phyloP scores from a whole-genome alignment of 352 stramenopile genomes.

The Phytophthora nicotianae region DNA sequence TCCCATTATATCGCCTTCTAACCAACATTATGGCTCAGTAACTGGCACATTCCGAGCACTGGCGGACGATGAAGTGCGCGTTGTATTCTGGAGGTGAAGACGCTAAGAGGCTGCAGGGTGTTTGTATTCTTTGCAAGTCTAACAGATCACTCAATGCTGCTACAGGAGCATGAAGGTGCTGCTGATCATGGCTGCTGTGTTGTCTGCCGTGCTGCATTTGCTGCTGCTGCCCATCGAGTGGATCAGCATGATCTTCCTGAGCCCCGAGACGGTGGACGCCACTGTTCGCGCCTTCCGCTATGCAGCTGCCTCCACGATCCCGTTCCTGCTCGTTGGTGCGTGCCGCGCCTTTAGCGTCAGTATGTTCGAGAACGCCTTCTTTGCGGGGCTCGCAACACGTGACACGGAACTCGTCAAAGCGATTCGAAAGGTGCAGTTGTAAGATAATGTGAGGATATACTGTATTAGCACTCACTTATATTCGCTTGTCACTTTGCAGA shows the following conservation, averaged over 20 bases:
- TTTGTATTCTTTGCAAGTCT: slow-evolving; percentile 9
- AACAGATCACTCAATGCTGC: slow-evolving; percentile 2
- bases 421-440: slow-evolving; percentile 47
- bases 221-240: slow-evolving; percentile 67
- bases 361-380: slow-evolving; percentile 79
- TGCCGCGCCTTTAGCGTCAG: slow-evolving; percentile 62
- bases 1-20: slow-evolving; percentile 2
- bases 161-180: slow-evolving; percentile 55
- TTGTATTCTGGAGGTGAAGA: slow-evolving; percentile 53
- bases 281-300: slow-evolving; percentile 62
- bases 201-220: slow-evolving; percentile 52
- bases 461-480: neutral
- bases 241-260: slow-evolving; percentile 51
- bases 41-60: slow-evolving; percentile 44
- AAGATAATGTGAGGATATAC: neutral
- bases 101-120: slow-evolving; percentile 2
- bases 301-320: slow-evolving; percentile 51
- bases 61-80: slow-evolving; percentile 45
- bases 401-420: slow-evolving; percentile 42
- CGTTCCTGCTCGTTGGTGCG: slow-evolving; percentile 58
- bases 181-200: slow-evolving; percentile 55
- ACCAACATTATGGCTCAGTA: slow-evolving; percentile 15
- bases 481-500: slow-evolving; percentile 22
- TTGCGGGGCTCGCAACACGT: slow-evolving; percentile 54
- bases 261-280: slow-evolving; percentile 46